A percentile compares a stretch with the other conserved stretches of the same genome.
phyloP scores from a whole-genome alignment of 2,329 filamentous ascomycete genomes.

The Akanthomyces dipterigenus region DNA sequence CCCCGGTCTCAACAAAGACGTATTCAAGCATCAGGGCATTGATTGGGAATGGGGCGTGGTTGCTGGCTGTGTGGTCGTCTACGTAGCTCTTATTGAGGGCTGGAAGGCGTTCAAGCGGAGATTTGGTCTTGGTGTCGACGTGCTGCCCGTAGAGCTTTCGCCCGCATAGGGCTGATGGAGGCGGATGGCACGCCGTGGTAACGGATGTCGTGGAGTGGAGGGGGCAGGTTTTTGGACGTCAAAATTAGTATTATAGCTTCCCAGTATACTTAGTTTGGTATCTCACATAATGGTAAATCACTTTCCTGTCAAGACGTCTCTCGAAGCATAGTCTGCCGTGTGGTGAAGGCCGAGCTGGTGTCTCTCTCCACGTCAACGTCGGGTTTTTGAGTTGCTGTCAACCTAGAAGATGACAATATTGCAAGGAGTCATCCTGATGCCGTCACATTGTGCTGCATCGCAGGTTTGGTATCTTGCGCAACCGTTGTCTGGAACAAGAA shows the following conservation, averaged over 20 bases:
- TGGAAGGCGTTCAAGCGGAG: conserved; percentile 65
- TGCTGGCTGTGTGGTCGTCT: conserved; percentile 49
- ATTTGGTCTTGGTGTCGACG: conserved; percentile 29
- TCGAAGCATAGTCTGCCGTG: not conserved
- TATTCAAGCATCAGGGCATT: conserved; percentile 65
- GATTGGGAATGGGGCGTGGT: conserved; percentile 70
- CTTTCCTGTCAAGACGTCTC: conserved; percentile 12
- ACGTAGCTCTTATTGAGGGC: conserved; percentile 55
- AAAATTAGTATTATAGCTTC: conserved; percentile 11
- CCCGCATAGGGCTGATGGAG: not conserved
- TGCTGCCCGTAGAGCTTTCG: conserved; percentile 13
- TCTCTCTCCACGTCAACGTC: not conserved
- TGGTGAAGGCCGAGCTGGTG: not conserved
- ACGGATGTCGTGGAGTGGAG: not conserved
- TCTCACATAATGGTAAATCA: conserved; percentile 9
- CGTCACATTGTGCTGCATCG: not conserved
- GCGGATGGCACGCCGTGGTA: not conserved
- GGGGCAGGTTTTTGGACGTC: conserved; percentile 13
- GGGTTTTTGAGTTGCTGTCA: too few species aligned
- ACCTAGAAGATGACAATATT: not conserved
- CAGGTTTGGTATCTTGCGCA: not conserved
- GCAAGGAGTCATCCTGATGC: not conserved
- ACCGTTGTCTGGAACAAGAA: not conserved
- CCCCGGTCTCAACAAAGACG: conserved; percentile 55
- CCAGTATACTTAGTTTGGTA: conserved; percentile 14